phyloP scores from a whole-genome alignment of 2,329 filamentous ascomycete species.

The Sporothrix brunneoviolacea region DNA sequence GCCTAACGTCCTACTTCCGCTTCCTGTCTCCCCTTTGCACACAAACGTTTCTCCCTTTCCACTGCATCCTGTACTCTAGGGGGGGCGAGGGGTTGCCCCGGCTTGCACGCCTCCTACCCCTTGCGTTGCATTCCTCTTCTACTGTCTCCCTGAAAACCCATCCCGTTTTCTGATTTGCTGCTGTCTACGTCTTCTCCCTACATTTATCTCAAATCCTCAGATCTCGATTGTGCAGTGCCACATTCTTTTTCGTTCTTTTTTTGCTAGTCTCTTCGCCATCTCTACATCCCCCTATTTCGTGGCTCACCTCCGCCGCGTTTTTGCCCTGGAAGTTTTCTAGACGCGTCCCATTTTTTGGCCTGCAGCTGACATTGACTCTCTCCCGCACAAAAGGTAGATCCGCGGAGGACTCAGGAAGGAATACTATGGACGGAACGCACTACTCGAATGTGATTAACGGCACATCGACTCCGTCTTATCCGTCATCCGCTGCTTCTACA shows the following conservation, averaged over 20 bases:
- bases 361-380: slow-evolving; percentile 1
- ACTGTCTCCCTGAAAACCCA: neutral
- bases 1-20: neutral
- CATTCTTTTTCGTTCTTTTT: neutral
- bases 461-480: slow-evolving; percentile 24
- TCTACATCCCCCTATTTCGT: neutral
- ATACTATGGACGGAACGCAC: slow-evolving; percentile 26
- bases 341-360: neutral
- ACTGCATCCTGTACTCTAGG: too few relatives aligned
- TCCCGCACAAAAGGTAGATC: neutral
- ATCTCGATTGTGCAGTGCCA: neutral
- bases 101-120: too few relatives aligned
- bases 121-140: neutral
- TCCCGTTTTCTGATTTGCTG: neutral
- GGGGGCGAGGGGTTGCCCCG: too few relatives aligned
- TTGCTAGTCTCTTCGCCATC: neutral
- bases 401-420: slow-evolving; percentile 16
- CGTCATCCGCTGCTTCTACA: slow-evolving; percentile 22
- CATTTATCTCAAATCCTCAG: neutral
- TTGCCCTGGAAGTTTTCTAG: too few relatives aligned
- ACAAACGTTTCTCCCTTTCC: neutral
- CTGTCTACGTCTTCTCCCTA: neutral
- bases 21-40: neutral
- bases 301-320: too few relatives aligned
- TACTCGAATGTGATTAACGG: slow-evolving; percentile 27